phyloP scores from a whole-genome alignment of 352 stramenopile genomes.

The Phytophthora tentaculata region DNA sequence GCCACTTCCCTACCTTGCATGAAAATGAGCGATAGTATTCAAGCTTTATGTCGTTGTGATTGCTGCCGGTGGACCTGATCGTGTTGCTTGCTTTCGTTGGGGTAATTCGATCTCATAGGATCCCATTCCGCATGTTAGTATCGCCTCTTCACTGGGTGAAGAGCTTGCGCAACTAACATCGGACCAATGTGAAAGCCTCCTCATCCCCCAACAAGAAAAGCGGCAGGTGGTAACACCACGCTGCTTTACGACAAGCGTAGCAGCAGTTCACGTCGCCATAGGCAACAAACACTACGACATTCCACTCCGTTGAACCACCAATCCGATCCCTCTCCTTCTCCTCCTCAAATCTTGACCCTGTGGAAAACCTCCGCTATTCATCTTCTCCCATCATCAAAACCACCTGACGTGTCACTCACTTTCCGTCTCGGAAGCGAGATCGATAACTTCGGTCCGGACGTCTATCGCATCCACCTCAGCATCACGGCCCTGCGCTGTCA shows the following conservation, averaged over 20 bases:
- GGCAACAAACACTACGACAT: slow-evolving; percentile 88
- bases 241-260: slow-evolving; percentile 30
- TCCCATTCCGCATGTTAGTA: slow-evolving; percentile 82
- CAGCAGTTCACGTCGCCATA: slow-evolving; percentile 68
- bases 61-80: slow-evolving; percentile 46
- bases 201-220: slow-evolving; percentile 21
- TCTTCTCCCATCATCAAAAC: slow-evolving; percentile 3
- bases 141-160: slow-evolving; percentile 69
- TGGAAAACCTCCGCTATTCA: not conserved
- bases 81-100: slow-evolving; percentile 11
- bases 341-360: slow-evolving; percentile 8
- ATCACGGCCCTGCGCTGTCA: slow-evolving; percentile 21
- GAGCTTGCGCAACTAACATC: slow-evolving; percentile 49
- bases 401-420: slow-evolving; percentile 36
- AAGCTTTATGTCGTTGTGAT: slow-evolving; percentile 42
- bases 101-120: slow-evolving; percentile 43
- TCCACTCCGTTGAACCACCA: slow-evolving; percentile 42
- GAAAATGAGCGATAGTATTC: slow-evolving; percentile 29
- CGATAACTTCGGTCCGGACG: slow-evolving; percentile 40
- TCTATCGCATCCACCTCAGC: slow-evolving; percentile 18
- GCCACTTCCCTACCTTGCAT: not conserved
- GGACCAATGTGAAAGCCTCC: slow-evolving; percentile 43
- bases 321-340: not conserved
- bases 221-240: slow-evolving; percentile 22
- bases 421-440: slow-evolving; percentile 60